Evolutionary conservation across 2,329 filamentous ascomycete genomes (phyloP).

Genomic region (Fusarium temperatum): DNA sequence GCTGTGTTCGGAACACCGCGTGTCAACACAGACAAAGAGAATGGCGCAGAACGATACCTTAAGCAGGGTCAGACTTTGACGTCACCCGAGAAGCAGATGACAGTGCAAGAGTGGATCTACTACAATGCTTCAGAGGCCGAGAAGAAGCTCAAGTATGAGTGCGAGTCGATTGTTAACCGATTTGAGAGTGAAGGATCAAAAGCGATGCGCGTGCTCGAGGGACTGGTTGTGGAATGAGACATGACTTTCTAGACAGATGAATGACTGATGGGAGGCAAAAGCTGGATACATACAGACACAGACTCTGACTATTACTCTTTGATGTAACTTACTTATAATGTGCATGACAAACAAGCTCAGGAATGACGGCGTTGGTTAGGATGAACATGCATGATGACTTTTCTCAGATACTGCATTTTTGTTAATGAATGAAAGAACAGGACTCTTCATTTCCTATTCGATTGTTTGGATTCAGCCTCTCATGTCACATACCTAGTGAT

Average conservation of each 20-base stretch:
- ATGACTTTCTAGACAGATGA: slow-evolving; percentile 20
- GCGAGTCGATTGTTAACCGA: slow-evolving; percentile 80
- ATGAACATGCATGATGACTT: slow-evolving; percentile 29
- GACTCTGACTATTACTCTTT: slow-evolving; percentile 20
- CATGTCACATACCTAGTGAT: slow-evolving; percentile 15
- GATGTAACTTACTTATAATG: slow-evolving; percentile 8
- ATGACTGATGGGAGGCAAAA: slow-evolving; percentile 16
- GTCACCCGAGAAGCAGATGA: slow-evolving; percentile 86
- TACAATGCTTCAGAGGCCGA: slow-evolving; percentile 84
- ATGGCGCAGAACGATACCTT: slow-evolving; percentile 59
- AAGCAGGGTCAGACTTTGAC: slow-evolving; percentile 69
- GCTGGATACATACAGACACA: slow-evolving; percentile 19
- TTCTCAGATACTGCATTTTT: slow-evolving; percentile 21
- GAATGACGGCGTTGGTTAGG: slow-evolving; percentile 32
- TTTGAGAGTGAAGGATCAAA: slow-evolving; percentile 86
- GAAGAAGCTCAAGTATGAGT: slow-evolving; percentile 79
- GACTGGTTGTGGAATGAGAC: slow-evolving; percentile 65
- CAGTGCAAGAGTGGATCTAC: slow-evolving; percentile 90
- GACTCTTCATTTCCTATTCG: neutral
- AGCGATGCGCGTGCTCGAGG: slow-evolving; percentile 81
- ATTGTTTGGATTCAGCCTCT: slow-evolving; percentile 15
- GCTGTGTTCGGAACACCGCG: slow-evolving; percentile 65
- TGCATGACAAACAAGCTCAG: slow-evolving; percentile 29
- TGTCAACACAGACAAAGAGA: slow-evolving; percentile 61
- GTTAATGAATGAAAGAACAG: slow-evolving; percentile 15